Evolutionary conservation across 148 eudicot genomes (phyloP).

Genomic region (Fagopyrum esculentum): DNA sequence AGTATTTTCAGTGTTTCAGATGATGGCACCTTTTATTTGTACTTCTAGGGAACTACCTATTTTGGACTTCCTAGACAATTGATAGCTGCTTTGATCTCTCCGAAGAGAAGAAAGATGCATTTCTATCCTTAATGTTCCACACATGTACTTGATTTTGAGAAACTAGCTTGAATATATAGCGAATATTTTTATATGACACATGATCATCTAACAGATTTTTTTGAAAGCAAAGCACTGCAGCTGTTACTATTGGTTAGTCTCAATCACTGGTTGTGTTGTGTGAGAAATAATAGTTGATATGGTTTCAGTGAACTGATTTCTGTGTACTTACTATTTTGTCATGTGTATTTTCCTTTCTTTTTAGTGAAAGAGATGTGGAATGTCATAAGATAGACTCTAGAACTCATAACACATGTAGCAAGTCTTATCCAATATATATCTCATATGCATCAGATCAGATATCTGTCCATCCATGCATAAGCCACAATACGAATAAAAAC

Average conservation of each 20-base stretch:
- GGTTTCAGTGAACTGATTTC: neutral
- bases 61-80: neutral
- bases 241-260: neutral
- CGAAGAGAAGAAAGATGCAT: neutral
- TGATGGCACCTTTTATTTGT: neutral
- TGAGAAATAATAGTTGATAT: too few relatives aligned
- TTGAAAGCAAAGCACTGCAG: neutral
- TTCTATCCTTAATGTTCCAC: neutral
- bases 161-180: neutral
- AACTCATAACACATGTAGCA: neutral
- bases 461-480: neutral
- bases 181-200: neutral
- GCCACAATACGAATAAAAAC: neutral
- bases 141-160: neutral
- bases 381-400: neutral
- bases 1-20: neutral
- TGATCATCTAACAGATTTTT: neutral
- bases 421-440: neutral
- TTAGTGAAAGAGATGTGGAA: neutral
- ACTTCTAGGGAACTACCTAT: neutral
- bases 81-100: neutral
- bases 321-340: neutral
- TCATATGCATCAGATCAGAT: neutral
- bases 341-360: neutral
- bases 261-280: too few relatives aligned